Evolutionary conservation across 352 stramenopile genomes (phyloP), one percentile per base, ranked within the genome.

Genomic region (Aphanomyces invadans): DNA sequence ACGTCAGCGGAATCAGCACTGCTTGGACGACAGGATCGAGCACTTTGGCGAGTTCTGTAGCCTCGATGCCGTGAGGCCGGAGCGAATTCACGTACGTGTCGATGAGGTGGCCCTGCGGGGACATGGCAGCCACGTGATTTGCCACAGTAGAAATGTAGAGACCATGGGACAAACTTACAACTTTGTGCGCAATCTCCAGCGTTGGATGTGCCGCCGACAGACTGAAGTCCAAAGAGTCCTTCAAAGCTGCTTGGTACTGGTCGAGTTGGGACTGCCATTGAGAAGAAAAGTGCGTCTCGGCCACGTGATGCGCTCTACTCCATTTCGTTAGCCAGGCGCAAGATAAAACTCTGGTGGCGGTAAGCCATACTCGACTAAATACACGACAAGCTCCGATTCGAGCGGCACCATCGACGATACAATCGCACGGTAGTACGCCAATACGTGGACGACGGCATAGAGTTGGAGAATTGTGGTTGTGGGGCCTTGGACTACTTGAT

Each of bases 11-110:
- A 74, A 17, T 76, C 70, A 76, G 67, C 1, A 89, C 28, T 2
- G 81, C 78, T 1, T 77, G 62, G n/a, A 87, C 42, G 1, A 89
- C 33, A 0, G 66, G 68, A 17, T 89, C 76, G 25, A 88, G 80
- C 1, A 90, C 65, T 26, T 76, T 73, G 11, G 73, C 65, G n/a
- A 90, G 26, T 33, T 85, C 76, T 0, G 73, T 70, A 31, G 83
- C 74, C 38, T 79, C 78, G 45, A 86, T 79, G 31, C 76, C 64
- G 28, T 86, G 71, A 0, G 79, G 72, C 17, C 89, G 62, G 33
- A 87, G 57, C 3, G 83, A 88, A 2, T 70, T 83, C 61, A 89
- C 74, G 42, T 77, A 78, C 2, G 88, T 76, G 65, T 87, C 77
- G 4, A 89, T 69, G 17, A 91, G 62, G 1, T 74, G 70, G 9